phyloP scores from a whole-genome alignment of 441 rosid species.

The Eutrema salsugineum region DNA sequence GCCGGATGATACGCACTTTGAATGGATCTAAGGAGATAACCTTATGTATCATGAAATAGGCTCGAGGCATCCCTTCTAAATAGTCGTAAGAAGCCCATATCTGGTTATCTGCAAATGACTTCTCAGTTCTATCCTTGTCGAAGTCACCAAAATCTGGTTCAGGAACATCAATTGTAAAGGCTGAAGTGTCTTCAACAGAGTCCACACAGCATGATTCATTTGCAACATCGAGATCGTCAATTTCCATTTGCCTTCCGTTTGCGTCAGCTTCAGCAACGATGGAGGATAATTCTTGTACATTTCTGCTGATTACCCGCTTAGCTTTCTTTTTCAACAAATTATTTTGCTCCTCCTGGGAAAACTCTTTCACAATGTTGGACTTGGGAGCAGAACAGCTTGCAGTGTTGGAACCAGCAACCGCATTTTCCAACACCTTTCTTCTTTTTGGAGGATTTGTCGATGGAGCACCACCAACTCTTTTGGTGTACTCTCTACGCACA shows the following conservation, averaged over 20 bases:
- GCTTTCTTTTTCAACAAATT: slow-evolving; percentile 41
- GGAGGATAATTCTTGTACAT: slow-evolving; percentile 40
- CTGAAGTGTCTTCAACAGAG: slow-evolving; percentile 17
- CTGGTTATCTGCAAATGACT: slow-evolving; percentile 41
- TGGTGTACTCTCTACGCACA: slow-evolving; percentile 36
- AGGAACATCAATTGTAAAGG: slow-evolving; percentile 52
- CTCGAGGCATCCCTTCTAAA: slow-evolving; percentile 61
- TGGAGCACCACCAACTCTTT: slow-evolving; percentile 14
- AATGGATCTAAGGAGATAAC: slow-evolving; percentile 50
- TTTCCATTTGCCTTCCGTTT: slow-evolving; percentile 12
- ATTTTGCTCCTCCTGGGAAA: slow-evolving; percentile 26
- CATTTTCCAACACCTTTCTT: slow-evolving; percentile 16
- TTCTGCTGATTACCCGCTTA: slow-evolving; percentile 26
- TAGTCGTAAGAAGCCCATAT: slow-evolving; percentile 60
- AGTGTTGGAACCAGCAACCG: slow-evolving; percentile 21
- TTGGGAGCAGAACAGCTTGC: slow-evolving; percentile 13
- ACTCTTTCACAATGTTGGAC: slow-evolving; percentile 12
- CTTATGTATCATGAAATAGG: slow-evolving; percentile 48
- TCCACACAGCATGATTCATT: slow-evolving; percentile 6
- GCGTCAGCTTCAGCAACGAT: not conserved
- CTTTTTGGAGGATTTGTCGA: slow-evolving; percentile 32
- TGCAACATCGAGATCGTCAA: not conserved
- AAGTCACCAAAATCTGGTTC: slow-evolving; percentile 75
- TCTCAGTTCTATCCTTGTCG: slow-evolving; percentile 51
- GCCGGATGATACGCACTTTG: slow-evolving; percentile 47